These are phyloP conservation scores for Colletotrichum sp. DNA, from an alignment of 2,329 filamentous ascomycete species.

Conservation along the genomic window DNA sequence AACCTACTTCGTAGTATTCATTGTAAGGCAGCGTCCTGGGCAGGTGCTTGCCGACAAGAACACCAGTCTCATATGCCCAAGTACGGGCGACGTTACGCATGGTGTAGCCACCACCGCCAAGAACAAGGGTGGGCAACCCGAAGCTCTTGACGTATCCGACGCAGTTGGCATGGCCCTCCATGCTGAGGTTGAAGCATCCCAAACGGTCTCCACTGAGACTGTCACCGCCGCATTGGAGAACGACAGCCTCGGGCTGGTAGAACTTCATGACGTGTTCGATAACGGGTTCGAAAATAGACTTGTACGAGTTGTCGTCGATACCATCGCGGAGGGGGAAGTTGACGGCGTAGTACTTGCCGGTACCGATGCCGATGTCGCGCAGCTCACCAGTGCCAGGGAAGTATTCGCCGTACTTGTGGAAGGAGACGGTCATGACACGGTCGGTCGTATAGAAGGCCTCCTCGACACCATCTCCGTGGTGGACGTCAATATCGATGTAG, in stretches of 20 bases:
- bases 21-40: slow-evolving; percentile 88
- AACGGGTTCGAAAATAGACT: slow-evolving; percentile 89
- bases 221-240: slow-evolving; percentile 95
- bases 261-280: slow-evolving; percentile 86
- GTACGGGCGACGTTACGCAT: slow-evolving; percentile 96
- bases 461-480: slow-evolving; percentile 92
- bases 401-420: slow-evolving; percentile 97
- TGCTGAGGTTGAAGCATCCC: slow-evolving; percentile 97
- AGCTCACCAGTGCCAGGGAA: slow-evolving; percentile 92
- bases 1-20: slow-evolving; percentile 82
- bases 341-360: slow-evolving; percentile 87
- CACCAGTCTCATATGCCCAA: slow-evolving; percentile 96
- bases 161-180: slow-evolving; percentile 93
- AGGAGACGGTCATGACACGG: slow-evolving; percentile 90
- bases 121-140: slow-evolving; percentile 83
- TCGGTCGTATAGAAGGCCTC: slow-evolving; percentile 94
- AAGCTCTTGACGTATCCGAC: slow-evolving; percentile 91
- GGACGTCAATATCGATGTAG: slow-evolving; percentile 96
- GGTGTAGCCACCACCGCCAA: slow-evolving; percentile 96
- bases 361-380: slow-evolving; percentile 84
- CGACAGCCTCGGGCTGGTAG: slow-evolving; percentile 89
- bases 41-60: slow-evolving; percentile 84
- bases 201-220: slow-evolving; percentile 92
- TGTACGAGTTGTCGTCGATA: slow-evolving; percentile 89
- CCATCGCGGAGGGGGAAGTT: slow-evolving; percentile 93